Evolutionary conservation across 1,284 basidiomycete species (phyloP).

Genomic region (Coniferiporia weirii): DNA sequence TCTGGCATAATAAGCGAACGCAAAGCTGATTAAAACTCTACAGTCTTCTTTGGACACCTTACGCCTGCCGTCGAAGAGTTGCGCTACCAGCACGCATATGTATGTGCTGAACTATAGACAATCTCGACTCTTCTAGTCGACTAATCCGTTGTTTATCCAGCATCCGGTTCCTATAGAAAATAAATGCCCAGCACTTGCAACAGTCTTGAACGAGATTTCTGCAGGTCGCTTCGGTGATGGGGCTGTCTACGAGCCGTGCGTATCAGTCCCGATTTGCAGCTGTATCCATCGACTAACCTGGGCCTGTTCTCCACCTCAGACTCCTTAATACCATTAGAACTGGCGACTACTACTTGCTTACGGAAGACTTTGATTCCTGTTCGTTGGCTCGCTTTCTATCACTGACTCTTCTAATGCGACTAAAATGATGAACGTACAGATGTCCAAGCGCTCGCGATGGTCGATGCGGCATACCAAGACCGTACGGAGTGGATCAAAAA

Average conservation of each 20-base stretch:
- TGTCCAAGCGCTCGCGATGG: constrained; percentile 75
- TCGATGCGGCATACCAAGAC: constrained; percentile 82
- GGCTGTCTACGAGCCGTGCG: constrained; percentile 72
- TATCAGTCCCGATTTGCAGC: neutral
- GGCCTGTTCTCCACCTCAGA: constrained; percentile 26
- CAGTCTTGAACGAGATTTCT: constrained; percentile 69
- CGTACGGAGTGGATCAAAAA: constrained; percentile 86
- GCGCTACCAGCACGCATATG: constrained; percentile 76
- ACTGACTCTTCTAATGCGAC: neutral
- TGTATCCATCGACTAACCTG: neutral
- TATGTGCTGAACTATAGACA: neutral
- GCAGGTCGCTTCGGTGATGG: constrained; percentile 74
- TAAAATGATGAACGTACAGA: constrained; percentile 35
- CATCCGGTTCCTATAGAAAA: constrained; percentile 74
- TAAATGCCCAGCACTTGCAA: constrained; percentile 74
- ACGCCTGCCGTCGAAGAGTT: constrained; percentile 80
- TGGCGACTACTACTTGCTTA: constrained; percentile 76
- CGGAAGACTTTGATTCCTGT: constrained; percentile 92
- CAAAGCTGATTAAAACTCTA: neutral
- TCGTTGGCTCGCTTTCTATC: constrained; percentile 25
- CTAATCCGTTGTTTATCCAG: neutral
- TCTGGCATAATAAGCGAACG: neutral
- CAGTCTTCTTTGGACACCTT: constrained; percentile 81
- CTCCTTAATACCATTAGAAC: constrained; percentile 71
- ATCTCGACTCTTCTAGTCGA: neutral